These are phyloP conservation scores for Chaetomium sp. DNA, from an alignment of 2,329 filamentous ascomycete genomes.

Conservation along the genomic window DNA sequence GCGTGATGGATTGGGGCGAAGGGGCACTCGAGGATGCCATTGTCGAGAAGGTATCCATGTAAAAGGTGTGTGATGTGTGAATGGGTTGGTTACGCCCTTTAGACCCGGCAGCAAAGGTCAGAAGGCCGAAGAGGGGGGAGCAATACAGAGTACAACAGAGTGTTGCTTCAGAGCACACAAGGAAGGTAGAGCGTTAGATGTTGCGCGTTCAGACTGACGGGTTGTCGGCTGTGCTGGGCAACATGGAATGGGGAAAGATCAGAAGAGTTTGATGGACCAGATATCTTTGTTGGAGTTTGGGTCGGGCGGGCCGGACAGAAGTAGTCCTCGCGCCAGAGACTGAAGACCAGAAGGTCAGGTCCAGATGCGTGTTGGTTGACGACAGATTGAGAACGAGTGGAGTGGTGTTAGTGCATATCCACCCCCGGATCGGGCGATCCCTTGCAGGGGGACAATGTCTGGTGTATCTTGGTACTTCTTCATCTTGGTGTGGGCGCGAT, in stretches of 20 bases:
- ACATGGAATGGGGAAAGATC: conserved; percentile 4
- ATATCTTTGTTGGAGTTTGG: conserved; percentile 4
- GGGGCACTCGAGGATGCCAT: conserved; percentile 5
- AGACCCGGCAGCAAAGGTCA: too few species aligned
- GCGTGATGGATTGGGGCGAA: conserved; percentile 4
- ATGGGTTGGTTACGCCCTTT: too few species aligned
- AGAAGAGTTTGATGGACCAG: conserved; percentile 12
- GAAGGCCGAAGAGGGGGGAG: too few species aligned
- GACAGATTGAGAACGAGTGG: too few species aligned
- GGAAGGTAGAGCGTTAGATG: too few species aligned
- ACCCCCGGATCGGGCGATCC: conserved; percentile 16
- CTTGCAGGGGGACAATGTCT: conserved; percentile 15
- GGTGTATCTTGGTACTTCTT: conserved; percentile 13
- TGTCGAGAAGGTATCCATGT: too few species aligned
- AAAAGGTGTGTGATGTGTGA: too few species aligned
- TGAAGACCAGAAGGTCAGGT: neutral
- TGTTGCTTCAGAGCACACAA: too few species aligned
- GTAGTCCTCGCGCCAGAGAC: neutral
- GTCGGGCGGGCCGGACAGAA: conserved; percentile 2
- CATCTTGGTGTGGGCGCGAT: neutral
- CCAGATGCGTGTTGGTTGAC: conserved; percentile 14
- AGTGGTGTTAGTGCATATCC: too few species aligned
- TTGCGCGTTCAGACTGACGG: too few species aligned
- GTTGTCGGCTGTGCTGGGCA: neutral
- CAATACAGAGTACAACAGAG: too few species aligned